A percentile compares a stretch with the other conserved stretches of the same genome.
Conservation (phyloP, 768 basidiomycete genomes). For the Suillus luteus region DNA sequence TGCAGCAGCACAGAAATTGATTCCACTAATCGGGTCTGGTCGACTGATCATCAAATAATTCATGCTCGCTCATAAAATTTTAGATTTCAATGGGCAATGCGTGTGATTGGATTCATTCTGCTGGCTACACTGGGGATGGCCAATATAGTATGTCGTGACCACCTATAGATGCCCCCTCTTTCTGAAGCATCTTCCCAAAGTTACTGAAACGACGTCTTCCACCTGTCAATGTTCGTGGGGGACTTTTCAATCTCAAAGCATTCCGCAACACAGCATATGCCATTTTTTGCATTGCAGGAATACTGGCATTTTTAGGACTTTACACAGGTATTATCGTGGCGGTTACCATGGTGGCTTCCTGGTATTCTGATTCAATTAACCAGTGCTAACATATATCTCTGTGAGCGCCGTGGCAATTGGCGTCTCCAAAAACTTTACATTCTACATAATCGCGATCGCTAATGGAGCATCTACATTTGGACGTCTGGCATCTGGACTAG, state of each 20-base stretch:
- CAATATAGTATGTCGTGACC: constrained; percentile 48
- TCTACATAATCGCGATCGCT: constrained; percentile 68
- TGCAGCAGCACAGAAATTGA: constrained; percentile 55
- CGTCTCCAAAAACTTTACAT: constrained; percentile 50
- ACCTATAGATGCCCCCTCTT: neutral
- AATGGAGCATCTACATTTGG: constrained; percentile 69
- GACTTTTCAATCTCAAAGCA: constrained; percentile 55
- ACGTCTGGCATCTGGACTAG: constrained; percentile 52
- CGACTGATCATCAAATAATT: neutral
- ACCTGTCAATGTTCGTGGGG: constrained; percentile 52
- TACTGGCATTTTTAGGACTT: constrained; percentile 64
- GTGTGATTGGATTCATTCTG: constrained; percentile 67
- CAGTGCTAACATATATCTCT: constrained; percentile 71
- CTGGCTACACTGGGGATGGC: constrained; percentile 51
- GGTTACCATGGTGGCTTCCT: constrained; percentile 8
- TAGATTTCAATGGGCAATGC: constrained; percentile 81
- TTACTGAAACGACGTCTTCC: constrained; percentile 50
- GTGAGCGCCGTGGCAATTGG: constrained; percentile 55
- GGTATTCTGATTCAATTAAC: neutral
- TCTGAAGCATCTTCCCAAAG: constrained; percentile 16
- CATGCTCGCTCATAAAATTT: neutral
- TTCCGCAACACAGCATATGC: constrained; percentile 52
- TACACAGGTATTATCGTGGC: constrained; percentile 52
- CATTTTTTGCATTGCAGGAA: constrained; percentile 57
- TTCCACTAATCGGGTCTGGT: constrained; percentile 56